Base-by-base conservation (phyloP, 345 rosid genomes). In the Hypericum androsaemum region DNA sequence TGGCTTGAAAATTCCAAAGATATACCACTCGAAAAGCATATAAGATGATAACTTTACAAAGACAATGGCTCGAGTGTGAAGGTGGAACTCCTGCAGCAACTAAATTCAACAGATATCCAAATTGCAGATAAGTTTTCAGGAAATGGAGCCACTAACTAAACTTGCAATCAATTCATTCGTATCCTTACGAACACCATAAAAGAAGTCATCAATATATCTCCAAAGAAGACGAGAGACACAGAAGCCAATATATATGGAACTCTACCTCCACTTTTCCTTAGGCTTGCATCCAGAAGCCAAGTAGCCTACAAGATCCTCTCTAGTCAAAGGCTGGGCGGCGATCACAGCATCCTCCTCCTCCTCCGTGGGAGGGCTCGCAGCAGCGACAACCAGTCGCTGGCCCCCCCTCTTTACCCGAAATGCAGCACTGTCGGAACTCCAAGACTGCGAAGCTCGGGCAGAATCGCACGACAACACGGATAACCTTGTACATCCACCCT, bases 211-310 rank as follows among this genome's bases (percentile, higher is more conserved):
- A n/a, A 41, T 49, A 50, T 28, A 47, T 8, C 32, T 42, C 44
- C 47, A 39, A 11, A 56, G 58, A 55, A 7, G 3, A 46, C 50
- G 15, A 8, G 7, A 6, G 9, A 12, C 50, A 14, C 4, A 7
- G 22, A 17, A 46, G 9, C 50, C 15, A 8, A 15, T 32, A 13
- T 46, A 46, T 2, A 46, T 32, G 28, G 22, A 17, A 12, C 15
- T 2, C 50, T 59, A 87, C 97, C 98, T 92, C 89, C 89, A 92
- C n/a, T 80, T 71, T 39, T 92, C 98, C 74, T 85, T 88, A 3
- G 90, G 50, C 74, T 92, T 92, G 77, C 98, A 92, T 28, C 98
- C 98, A 51, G 98, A 88, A 55, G 85, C 95, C 70, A 92, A 95
- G 64, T 88, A 88, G 32, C 64, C 77, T 6, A 92, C 74, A 51